Evolutionary conservation across 176 grass and related monocot species (phyloP), one percentile per base, ranked within the genome.

Genomic region (Aegilops bicornis): DNA sequence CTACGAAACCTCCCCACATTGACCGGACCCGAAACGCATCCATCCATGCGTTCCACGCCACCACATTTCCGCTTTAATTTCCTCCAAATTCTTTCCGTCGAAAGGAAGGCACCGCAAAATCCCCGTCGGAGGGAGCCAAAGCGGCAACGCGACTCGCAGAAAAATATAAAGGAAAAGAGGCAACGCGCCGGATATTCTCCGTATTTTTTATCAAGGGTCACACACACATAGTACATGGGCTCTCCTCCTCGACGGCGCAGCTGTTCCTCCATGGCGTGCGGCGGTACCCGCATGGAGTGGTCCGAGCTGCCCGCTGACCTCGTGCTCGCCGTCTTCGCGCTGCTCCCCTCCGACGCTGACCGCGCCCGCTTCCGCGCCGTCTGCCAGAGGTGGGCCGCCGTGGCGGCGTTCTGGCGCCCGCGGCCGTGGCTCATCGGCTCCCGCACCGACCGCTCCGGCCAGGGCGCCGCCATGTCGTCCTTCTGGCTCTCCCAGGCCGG

Each of bases 361-460:
- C 85, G 89, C 80, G 15, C 61, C 81, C 76, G 85, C 60, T 84
- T 91, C 89, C 60, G 85, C 45, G 67, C 74, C 76, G 85, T 91
- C 60, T 91, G 89, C 85, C 3, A 36, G 7, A 36, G 33, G 42
- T 90, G 89, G 89, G 54, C 15, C 66, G 84, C 24, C 19, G 84
- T 85, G 9, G 59, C 89, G 0, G 66, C 80, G 1, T 22, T 75
- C 56, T 90, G 89, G 84, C 89, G 74, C 74, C 89, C 80, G 54
- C 32, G 84, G 4, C 89, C 89, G 3, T 90, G 89, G 89, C 84
- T 90, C 74, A 33, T 90, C 15, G 85, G 89, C 3, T 90, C 80
- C 13, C 45, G 58, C 85, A 74, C 77, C 69, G 81, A 87, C 36
- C 47, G 81, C 22, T 80, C 85, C 12, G 85, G 85, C 81, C 47